Percentiles rank a stretch among this genome's conserved stretches.
Conservation (phyloP, 768 basidiomycete genomes). For the Pulveroboletus sp. region DNA sequence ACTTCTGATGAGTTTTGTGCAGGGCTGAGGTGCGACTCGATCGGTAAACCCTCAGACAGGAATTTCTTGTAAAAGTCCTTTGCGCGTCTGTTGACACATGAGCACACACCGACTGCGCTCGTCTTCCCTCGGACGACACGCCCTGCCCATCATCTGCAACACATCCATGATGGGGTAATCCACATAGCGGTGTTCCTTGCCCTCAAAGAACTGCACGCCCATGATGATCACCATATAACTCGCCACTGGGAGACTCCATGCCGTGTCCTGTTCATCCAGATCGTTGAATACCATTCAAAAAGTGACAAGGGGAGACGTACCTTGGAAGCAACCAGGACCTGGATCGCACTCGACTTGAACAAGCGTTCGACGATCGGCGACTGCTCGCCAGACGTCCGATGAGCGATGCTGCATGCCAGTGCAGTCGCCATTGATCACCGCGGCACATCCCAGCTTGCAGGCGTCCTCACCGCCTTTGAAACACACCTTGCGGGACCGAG, state of each 20-base stretch:
- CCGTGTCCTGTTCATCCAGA: slow-evolving; percentile 67
- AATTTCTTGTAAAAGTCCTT: slow-evolving; percentile 99
- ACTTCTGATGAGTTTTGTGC: not conserved
- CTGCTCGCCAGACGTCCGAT: slow-evolving; percentile 73
- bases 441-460: slow-evolving; percentile 67
- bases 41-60: slow-evolving; percentile 93
- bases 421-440: slow-evolving; percentile 79
- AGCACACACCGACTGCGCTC: slow-evolving; percentile 89
- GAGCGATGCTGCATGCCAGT: slow-evolving; percentile 85
- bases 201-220: slow-evolving; percentile 96
- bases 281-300: not conserved
- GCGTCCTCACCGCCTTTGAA: slow-evolving; percentile 82
- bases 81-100: slow-evolving; percentile 97
- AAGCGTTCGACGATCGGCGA: slow-evolving; percentile 91
- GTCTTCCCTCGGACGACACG: slow-evolving; percentile 88
- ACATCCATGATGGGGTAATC: slow-evolving; percentile 99
- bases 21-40: slow-evolving; percentile 79
- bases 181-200: slow-evolving; percentile 95
- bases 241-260: slow-evolving; percentile 92
- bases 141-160: slow-evolving; percentile 99
- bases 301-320: slow-evolving; percentile 37
- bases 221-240: slow-evolving; percentile 99
- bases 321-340: slow-evolving; percentile 92
- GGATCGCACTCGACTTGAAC: slow-evolving; percentile 93
- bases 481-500: slow-evolving; percentile 55